Evolutionary conservation across 192 early-diverging fungal genomes (phyloP).

Genomic region (Gorgonomyces haynaldii): DNA sequence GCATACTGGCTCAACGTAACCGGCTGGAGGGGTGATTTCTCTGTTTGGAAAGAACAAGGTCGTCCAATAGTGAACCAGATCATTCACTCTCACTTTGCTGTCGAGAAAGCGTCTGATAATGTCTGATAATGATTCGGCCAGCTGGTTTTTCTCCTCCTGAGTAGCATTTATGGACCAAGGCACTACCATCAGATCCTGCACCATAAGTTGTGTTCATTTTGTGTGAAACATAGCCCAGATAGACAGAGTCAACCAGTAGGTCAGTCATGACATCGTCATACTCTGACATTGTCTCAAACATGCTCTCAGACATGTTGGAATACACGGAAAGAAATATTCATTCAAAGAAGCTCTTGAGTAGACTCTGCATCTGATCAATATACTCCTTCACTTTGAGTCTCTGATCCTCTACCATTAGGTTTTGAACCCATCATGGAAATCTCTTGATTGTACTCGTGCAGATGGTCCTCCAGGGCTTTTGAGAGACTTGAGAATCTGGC

Average conservation of each 20-base stretch:
- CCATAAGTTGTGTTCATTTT: conserved; percentile 30
- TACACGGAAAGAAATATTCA: no score
- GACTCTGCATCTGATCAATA: no score
- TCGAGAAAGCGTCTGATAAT: conserved; percentile 12
- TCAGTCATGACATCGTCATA: conserved; percentile 36
- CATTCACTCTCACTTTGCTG: conserved; percentile 9
- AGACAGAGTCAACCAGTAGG: conserved; percentile 29
- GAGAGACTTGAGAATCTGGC: no score
- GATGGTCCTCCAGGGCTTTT: no score
- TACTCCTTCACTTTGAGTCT: no score
- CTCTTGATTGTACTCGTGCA: no score
- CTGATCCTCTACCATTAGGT: no score
- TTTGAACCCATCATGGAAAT: no score
- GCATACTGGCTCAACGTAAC: background rate
- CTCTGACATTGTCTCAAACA: no score
- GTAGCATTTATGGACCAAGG: conserved; percentile 1
- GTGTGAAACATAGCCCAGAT: conserved; percentile 33
- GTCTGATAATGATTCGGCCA: conserved; percentile 11
- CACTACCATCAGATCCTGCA: background rate
- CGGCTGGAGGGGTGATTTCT: background rate
- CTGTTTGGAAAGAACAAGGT: conserved; percentile 7
- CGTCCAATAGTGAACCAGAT: conserved; percentile 6
- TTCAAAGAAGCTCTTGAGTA: no score
- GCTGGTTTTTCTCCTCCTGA: background rate
- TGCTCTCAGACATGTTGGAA: no score